These are phyloP conservation scores for Venturia effusa DNA, from an alignment of 2,329 filamentous ascomycete genomes.

Conservation along the genomic window DNA sequence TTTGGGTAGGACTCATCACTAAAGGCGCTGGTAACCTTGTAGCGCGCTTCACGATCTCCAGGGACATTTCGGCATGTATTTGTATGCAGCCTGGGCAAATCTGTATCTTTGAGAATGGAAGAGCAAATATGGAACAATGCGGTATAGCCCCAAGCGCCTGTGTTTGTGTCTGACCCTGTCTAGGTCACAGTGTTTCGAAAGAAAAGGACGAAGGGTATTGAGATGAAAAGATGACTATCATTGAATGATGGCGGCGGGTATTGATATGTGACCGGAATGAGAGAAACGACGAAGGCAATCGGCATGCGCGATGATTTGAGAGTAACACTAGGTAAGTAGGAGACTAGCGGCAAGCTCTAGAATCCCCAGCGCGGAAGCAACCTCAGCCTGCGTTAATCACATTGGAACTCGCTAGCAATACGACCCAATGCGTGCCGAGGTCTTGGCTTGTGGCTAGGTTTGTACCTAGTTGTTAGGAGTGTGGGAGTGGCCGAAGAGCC, in stretches of 20 bases:
- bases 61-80: background rate
- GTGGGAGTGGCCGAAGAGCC: background rate
- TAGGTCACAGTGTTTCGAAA: too few relatives aligned
- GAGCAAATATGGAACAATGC: background rate
- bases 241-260: too few relatives aligned
- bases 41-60: background rate
- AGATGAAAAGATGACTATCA: too few relatives aligned
- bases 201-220: too few relatives aligned
- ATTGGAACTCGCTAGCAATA: too few relatives aligned
- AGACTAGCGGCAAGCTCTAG: too few relatives aligned
- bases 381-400: too few relatives aligned
- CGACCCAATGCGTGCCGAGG: background rate
- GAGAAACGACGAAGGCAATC: too few relatives aligned
- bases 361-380: too few relatives aligned
- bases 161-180: background rate
- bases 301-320: too few relatives aligned
- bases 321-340: too few relatives aligned
- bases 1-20: constrained; percentile 6
- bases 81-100: background rate
- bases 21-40: constrained; percentile 10
- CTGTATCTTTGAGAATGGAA: background rate
- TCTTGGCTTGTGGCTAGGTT: background rate
- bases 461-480: background rate
- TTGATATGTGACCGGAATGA: too few relatives aligned
- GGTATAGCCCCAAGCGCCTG: background rate